Evolutionary conservation across 108 stramenopile species (phyloP), one percentile per base, ranked within the genome.

Genomic region (Conticribra guillardii): DNA sequence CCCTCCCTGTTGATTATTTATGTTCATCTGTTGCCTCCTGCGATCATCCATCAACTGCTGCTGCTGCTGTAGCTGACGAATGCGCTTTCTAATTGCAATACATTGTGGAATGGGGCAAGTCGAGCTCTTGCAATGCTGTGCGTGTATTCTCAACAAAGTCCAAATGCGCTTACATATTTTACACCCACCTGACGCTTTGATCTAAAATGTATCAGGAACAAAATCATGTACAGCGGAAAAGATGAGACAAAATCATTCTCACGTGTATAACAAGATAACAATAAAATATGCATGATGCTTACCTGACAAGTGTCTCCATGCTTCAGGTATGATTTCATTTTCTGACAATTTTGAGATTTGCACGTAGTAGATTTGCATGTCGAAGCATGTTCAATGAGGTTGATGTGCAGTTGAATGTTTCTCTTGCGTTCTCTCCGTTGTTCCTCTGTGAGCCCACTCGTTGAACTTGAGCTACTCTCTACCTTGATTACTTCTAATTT

Each of bases 311-410:
- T 60, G 11, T 67, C 58, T 8, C 85, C 89, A 67, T 98, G 95
- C 61, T 89, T 79, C 1, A 96, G 70, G 64, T 95, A 89, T 1
- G 83, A 87, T 82, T 99, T 99, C 99, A 99, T 99, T 79, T 96
- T 96, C 4, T 70, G 64, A 73, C 99, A 99, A 70, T 98, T 98
- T 11, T 82, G 69, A 7, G 94, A 95, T 16, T 80, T 76, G 82
- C 99, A 99, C 3, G 77, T 60, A 22, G 75, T 15, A n/a, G 89
- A 84, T 16, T 59, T 75, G 81, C 99, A 99, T 0, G 84, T 75
- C 7, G 97, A 87, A n/a, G 99, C 97, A 71, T 99, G 99, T 68
- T 89, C 90, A 67, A 98, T 96, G 19, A 98, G 86, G 73, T 97
- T 89, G 73, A 99, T 97, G 65, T 99, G 99, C 4, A 97, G 83